Evolutionary conservation across 495 filamentous ascomycete genomes (phyloP).

Genomic region (Tuber calosporum): DNA sequence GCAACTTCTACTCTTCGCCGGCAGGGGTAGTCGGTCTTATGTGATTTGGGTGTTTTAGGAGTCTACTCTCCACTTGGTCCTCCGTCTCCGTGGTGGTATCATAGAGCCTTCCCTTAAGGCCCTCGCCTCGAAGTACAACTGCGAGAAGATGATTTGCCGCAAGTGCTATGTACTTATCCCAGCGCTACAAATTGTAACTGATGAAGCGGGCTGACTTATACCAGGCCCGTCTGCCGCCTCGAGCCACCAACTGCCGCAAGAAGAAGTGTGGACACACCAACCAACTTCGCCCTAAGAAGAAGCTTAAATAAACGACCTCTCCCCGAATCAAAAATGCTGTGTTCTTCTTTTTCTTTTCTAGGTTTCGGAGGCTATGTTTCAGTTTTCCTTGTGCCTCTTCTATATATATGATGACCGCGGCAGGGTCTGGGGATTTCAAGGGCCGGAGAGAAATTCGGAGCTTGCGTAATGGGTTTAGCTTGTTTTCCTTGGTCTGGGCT

Average conservation of each 20-base stretch:
- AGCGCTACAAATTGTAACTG: neutral
- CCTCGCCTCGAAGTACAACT: constrained; percentile 97
- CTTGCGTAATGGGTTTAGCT: constrained; percentile 17
- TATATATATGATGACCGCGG: constrained; percentile 6
- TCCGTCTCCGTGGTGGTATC: constrained; percentile 98
- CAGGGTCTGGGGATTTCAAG: neutral
- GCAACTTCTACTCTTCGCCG: constrained; percentile 13
- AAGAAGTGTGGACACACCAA: constrained; percentile 99
- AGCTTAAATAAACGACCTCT: constrained; percentile 80
- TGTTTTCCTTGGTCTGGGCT: constrained; percentile 27
- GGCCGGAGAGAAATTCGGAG: constrained; percentile 13
- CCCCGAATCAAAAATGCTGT: constrained; percentile 30
- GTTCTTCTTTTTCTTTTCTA: constrained; percentile 21
- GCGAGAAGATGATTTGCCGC: constrained; percentile 99
- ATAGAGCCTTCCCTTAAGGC: constrained; percentile 99
- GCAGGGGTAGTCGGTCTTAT: constrained; percentile 19
- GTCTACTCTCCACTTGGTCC: constrained; percentile 97
- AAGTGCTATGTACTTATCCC: constrained; percentile 83
- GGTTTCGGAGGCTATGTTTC: neutral
- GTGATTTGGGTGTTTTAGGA: constrained; percentile 54
- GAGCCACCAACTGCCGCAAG: constrained; percentile 99
- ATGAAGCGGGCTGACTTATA: constrained; percentile 22
- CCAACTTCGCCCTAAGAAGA: constrained; percentile 99
- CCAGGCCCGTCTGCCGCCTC: constrained; percentile 88
- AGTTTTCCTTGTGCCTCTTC: constrained; percentile 15